Evolutionary conservation across 345 rosid genomes (phyloP), one percentile per base, ranked within the genome.

Genomic region (Gossypium ekmanianum): DNA sequence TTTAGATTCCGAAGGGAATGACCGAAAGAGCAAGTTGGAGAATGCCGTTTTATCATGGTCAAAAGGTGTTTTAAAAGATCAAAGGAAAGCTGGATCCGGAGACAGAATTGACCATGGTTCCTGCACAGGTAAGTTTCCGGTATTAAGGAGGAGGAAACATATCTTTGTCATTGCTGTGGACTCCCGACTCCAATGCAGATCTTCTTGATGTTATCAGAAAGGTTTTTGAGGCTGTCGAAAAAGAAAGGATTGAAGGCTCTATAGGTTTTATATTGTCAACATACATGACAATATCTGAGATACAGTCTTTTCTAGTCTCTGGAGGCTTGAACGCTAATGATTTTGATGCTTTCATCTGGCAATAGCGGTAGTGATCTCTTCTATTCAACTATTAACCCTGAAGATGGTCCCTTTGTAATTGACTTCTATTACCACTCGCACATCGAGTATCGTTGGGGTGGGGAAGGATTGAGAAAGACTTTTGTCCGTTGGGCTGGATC

Each of bases 361-460:
- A 92, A 88, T 59, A 96, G 99, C 63, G 98, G 99, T 9, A 90
- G 99, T 48, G 98, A 96, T 78, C 97, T 96, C 63, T 92, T 85
- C 82, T 96, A 96, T 79, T 88, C 98, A 73, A 84, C 92, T 6
- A 81, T 80, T 73, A 89, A 79, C 79, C 61, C 88, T 24, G 94
- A 90, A 69, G 95, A 86, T 58, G 86, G 84, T 75, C 90, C 94
- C 12, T 93, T 89, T 45, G 94, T 89, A 67, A 78, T 88, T 29
- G 66, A 96, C 87, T 91, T 93, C 61, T 90, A 96, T 84, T 96
- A 96, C 83, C 98, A 96, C 67, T 96, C 39, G 95, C 99, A 96
- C 77, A 84, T 90, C 26, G 98, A 96, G 70, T 96, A 96, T 71
- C 91, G 97, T n/a, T 96, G 99, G 99, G 99, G 99, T 75, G 99